These are phyloP conservation scores for Schwanniomyces occidentalis DNA, from an alignment of 805 yeast genomes.

Conservation along the genomic window DNA sequence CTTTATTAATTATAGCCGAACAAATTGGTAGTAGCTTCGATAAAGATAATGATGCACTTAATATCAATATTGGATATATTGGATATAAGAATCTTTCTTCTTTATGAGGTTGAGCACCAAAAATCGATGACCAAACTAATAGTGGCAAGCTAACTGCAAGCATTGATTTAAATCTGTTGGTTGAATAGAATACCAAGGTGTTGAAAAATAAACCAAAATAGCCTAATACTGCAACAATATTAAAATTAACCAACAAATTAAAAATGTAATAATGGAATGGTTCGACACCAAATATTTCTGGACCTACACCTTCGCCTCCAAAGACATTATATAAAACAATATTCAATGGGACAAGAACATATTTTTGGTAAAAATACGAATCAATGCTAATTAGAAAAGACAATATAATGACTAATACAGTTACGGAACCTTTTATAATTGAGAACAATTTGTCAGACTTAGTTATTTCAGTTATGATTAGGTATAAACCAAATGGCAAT, in stretches of 20 bases:
- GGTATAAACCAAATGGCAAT: slow-evolving; percentile 54
- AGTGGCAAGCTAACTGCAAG: slow-evolving; percentile 45
- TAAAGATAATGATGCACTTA: slow-evolving; percentile 59
- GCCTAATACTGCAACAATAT: slow-evolving; percentile 48
- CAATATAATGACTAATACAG: slow-evolving; percentile 16
- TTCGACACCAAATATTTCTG: slow-evolving; percentile 87
- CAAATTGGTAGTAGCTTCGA: slow-evolving; percentile 12
- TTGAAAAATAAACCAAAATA: slow-evolving; percentile 35
- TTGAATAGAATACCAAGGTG: slow-evolving; percentile 13
- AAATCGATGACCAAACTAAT: slow-evolving; percentile 64
- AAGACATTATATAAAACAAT: slow-evolving; percentile 79
- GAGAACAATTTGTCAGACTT: slow-evolving; percentile 3
- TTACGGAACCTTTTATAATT: slow-evolving; percentile 3
- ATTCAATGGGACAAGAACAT: slow-evolving; percentile 74
- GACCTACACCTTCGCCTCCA: slow-evolving; percentile 73
- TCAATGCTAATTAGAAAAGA: slow-evolving; percentile 48
- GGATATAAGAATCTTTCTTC: slow-evolving; percentile 93
- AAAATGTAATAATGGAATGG: slow-evolving; percentile 69
- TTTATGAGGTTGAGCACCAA: slow-evolving; percentile 80
- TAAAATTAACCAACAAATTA: slow-evolving; percentile 76
- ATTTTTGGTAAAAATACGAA: slow-evolving; percentile 57
- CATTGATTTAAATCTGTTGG: slow-evolving; percentile 9
- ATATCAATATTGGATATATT: slow-evolving; percentile 65
- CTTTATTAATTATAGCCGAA: slow-evolving; percentile 10
- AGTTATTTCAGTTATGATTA: slow-evolving; percentile 3